Evolutionary conservation across 2,329 filamentous ascomycete genomes (phyloP), one percentile per base, ranked within the genome.

Genomic region (Bretziella fagacearum): DNA sequence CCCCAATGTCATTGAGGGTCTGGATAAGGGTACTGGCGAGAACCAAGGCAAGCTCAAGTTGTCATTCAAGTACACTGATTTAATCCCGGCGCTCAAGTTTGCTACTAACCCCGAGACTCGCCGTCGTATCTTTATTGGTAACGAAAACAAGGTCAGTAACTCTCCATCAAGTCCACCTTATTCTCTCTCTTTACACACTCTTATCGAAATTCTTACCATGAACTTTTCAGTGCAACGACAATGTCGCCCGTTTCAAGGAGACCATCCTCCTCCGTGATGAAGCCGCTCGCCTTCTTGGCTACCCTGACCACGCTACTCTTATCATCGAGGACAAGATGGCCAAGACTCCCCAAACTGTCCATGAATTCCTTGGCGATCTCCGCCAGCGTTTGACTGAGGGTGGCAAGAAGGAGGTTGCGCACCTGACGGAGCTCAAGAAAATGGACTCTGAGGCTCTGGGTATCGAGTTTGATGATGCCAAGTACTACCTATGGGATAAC

Each of bases 271-370:
- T 89, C 22, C 77, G 84, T 7, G 82, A 89, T 55, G 82, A 89
- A 60, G 79, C 77, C 15, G 84, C 84, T 10, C 74, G 81, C 44
- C 68, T 89, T 41, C 68, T 89, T 1, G 82, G 82, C 10, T 91
- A 86, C 60, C 70, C 74, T 4, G 77, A 85, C 57, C 81, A 89
- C 58, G 84, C 84, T 15, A 72, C 77, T 41, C 79, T 86, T 60
- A 68, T 74, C 40, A 79, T 91, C 32, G 81, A 86, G 57, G 77
- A 84, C 56, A 89, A 86, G 70, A 91, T 91, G 84, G 82, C 83
- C 40, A 86, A 87, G 68, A 77, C 71, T 1, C 71, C 81, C 1
- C 70, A 75, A 56, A 81, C 73, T 0, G 83, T 91, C 8, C 71
- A 80, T 53, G 71, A 76, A 45, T 89, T 91, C 60, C 64, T 91